Percentiles rank a stretch among this genome's conserved stretches.
These are phyloP conservation scores for Claviceps purpurea DNA, from an alignment of 2,329 filamentous ascomycete species.

Conservation along the genomic window DNA sequence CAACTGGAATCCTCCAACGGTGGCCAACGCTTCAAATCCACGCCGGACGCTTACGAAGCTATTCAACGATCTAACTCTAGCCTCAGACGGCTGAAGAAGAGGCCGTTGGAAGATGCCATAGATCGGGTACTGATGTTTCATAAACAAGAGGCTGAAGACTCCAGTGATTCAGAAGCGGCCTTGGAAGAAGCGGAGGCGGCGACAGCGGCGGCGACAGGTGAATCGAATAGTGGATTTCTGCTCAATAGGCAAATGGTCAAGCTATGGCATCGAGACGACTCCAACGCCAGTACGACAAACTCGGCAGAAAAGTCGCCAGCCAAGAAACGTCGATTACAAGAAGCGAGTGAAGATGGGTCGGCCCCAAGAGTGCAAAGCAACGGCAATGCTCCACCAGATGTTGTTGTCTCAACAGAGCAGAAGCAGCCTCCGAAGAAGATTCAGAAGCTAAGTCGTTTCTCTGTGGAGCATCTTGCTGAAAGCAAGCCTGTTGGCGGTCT, in stretches of 20 bases:
- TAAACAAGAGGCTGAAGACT: constrained; percentile 47
- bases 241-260: constrained; percentile 30
- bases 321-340: constrained; percentile 22
- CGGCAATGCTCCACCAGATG: not conserved
- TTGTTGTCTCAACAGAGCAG: constrained; percentile 9
- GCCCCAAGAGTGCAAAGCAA: constrained; percentile 2
- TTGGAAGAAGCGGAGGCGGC: constrained; percentile 29
- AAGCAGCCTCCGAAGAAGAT: constrained; percentile 18
- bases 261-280: constrained; percentile 21
- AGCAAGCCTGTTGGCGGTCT: constrained; percentile 17
- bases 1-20: constrained; percentile 56
- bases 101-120: constrained; percentile 69
- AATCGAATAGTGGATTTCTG: constrained; percentile 23
- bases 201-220: constrained; percentile 13
- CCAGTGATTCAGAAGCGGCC: constrained; percentile 37
- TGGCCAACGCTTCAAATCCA: constrained; percentile 27
- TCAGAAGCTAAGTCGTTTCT: constrained; percentile 17
- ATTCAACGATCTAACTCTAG: constrained; percentile 82
- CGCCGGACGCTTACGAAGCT: constrained; percentile 56
- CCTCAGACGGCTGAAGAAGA: constrained; percentile 69
- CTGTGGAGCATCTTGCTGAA: constrained; percentile 15
- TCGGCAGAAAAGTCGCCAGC: constrained; percentile 12
- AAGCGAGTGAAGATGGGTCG: constrained; percentile 14
- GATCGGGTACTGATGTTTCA: constrained; percentile 67
- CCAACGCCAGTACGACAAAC: constrained; percentile 5